Evolutionary conservation across 768 basidiomycete species (phyloP).

Genomic region (Podaxis sp.): DNA sequence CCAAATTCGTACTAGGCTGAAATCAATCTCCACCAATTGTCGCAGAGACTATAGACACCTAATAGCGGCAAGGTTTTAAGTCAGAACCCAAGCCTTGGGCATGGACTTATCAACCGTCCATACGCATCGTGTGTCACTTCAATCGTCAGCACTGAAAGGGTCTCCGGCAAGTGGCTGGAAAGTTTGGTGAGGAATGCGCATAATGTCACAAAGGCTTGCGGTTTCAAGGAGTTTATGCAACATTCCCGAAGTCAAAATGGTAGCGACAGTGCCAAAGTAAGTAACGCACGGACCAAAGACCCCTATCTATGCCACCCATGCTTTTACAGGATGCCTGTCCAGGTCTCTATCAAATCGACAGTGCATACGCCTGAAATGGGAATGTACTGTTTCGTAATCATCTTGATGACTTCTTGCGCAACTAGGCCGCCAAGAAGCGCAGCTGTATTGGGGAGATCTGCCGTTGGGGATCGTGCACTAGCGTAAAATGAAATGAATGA

Average conservation of each 20-base stretch:
- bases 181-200: background rate
- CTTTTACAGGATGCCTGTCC: constrained; percentile 54
- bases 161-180: background rate
- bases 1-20: background rate
- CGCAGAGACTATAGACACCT: background rate
- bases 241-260: background rate
- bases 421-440: constrained; percentile 92
- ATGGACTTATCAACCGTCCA: background rate
- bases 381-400: constrained; percentile 93
- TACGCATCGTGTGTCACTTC: background rate
- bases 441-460: constrained; percentile 90
- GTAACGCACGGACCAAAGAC: background rate
- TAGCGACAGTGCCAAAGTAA: background rate
- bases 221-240: background rate
- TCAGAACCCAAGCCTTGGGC: background rate
- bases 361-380: constrained; percentile 84
- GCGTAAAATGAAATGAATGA: constrained; percentile 10
- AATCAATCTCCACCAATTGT: background rate
- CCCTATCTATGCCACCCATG: background rate
- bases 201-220: background rate
- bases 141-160: background rate
- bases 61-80: background rate
- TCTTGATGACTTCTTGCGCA: constrained; percentile 95
- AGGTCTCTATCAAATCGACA: constrained; percentile 78
- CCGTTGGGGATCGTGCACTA: constrained; percentile 75